Base-by-base conservation (phyloP, 2,329 filamentous ascomycete genomes). In the Ceratocystis harringtonii region DNA sequence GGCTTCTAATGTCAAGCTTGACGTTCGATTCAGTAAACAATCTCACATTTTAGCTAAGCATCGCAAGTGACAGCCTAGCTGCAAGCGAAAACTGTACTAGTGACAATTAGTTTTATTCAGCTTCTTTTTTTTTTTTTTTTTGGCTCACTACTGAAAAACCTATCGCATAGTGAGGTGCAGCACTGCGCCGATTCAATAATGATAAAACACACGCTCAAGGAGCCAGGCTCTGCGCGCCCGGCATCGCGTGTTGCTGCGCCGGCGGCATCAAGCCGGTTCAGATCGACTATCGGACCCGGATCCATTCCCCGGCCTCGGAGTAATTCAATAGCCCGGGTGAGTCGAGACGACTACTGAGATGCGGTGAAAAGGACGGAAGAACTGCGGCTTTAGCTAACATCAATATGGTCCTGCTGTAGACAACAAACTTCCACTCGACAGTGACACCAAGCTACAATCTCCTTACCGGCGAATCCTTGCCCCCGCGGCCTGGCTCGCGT, bases 381-480 rank as follows among this genome's bases (percentile, higher is more conserved):
- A 43, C 32, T 19, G 7, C 6, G 43, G 75, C 77, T 41, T 41
- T 73, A 69, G 75, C 74, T 69, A 70, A 71, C 70, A 70, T 69
- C 63, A 48, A 63, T 15, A 15, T 12, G 36, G 36, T 12, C 12
- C 66, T 41, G 64, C 48, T 52, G 19, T 17, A 15, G 48, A 52
- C 48, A 52, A 57, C 62, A 50, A 62, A 67, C 48, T 55, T 63
- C 50, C 63, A 63, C 36, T 48, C 66, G 3, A 67, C 66, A 5
- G 63, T 63, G 22, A 65, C 63, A 30, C 81, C 82, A 0, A 78
- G 79, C 5, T 85, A 83, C 69, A 83, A 87, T 69, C 78, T 86
- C 45, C 72, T 87, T 8, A 80, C 81, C 1, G 83, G 81, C 32
- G 78, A 76, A 60, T 65, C 64, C 5, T 43, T 68, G 6, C 62